phyloP scores from a whole-genome alignment of 331 rosid species.

The Saraca asoca region DNA sequence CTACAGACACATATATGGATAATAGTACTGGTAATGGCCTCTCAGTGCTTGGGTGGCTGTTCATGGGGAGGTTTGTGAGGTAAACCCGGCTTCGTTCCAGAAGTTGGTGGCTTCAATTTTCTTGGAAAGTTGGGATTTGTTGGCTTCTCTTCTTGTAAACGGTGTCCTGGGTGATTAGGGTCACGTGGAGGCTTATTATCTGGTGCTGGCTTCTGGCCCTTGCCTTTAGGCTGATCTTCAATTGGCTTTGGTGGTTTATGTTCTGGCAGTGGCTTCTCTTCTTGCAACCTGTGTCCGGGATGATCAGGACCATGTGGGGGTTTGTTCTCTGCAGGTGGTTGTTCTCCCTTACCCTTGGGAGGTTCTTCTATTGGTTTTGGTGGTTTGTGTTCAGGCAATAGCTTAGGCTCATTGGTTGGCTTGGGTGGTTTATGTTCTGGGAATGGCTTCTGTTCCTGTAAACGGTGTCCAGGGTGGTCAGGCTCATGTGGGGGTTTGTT shows the following conservation, averaged over 20 bases:
- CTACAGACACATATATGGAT: no score
- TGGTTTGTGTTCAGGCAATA: neutral
- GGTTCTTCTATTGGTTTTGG: neutral
- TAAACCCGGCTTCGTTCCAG: neutral
- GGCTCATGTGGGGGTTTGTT: slow-evolving; percentile 2
- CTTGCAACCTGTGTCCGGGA: neutral
- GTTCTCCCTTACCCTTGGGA: neutral
- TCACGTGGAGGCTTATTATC: no score
- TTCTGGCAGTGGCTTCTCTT: neutral
- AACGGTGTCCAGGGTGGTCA: neutral
- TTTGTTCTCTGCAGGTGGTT: neutral
- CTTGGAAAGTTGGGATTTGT: neutral
- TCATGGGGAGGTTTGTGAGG: slow-evolving; percentile 8
- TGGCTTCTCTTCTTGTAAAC: neutral
- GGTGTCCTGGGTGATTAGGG: no score
- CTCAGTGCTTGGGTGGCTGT: slow-evolving; percentile 2
- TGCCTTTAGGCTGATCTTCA: neutral
- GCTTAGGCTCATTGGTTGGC: neutral
- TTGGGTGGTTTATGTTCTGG: neutral
- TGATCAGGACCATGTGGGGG: neutral
- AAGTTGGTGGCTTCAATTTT: neutral
- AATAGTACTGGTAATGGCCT: no score
- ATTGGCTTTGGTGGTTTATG: neutral
- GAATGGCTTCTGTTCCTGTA: neutral
- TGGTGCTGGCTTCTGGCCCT: slow-evolving; percentile 1